Base-by-base conservation (phyloP, 2,329 filamentous ascomycete species). In the Aspergillus thermomutatus region DNA sequence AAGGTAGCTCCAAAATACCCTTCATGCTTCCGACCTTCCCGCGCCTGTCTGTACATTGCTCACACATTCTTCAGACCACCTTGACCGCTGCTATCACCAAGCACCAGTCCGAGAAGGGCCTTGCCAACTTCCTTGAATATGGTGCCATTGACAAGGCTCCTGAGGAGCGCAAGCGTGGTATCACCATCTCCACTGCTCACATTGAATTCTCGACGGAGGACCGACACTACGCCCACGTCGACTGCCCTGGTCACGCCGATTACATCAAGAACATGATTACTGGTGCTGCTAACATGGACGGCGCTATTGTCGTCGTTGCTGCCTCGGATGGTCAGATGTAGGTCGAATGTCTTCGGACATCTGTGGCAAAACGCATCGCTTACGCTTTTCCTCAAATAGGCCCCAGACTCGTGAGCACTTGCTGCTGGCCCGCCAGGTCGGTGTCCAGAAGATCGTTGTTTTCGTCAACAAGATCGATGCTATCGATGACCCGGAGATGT, bases 191-290 rank as follows among this genome's bases (percentile, higher is more conserved):
- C 58, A 95, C 94, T 55, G 91, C 94, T 66, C 94, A 99, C 81
- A 96, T 99, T 81, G 94, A 99, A 83, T 99, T 97, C 83, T 81
- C 91, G 69, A 99, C 94, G 76, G 91, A 96, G 0, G 83, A 83
- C 75, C 89, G 94, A 73, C 94, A 99, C 83, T 99, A 99, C 82
- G 94, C 94, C 71, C 94, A 99, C 86, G 94, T 99, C 82, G 94
- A 99, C 86, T 99, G 94, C 80, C 94, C 94, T 58, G 94, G 94
- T 80, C 94, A 99, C 88, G 94, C 94, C 80, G 94, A 99, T 91
- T 99, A 99, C 85, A 97, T 99, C 83, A 99, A 99, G 87, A 99
- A 99, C 88, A 99, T 99, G 94, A 99, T 99, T 78, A 99, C 94
- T 66, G 94, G 94, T 87, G 92, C 94, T 62, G 93, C 95, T 71